Conservation (phyloP, 2,329 filamentous ascomycete genomes). For the Pseudogymnoascus sp. region DNA sequence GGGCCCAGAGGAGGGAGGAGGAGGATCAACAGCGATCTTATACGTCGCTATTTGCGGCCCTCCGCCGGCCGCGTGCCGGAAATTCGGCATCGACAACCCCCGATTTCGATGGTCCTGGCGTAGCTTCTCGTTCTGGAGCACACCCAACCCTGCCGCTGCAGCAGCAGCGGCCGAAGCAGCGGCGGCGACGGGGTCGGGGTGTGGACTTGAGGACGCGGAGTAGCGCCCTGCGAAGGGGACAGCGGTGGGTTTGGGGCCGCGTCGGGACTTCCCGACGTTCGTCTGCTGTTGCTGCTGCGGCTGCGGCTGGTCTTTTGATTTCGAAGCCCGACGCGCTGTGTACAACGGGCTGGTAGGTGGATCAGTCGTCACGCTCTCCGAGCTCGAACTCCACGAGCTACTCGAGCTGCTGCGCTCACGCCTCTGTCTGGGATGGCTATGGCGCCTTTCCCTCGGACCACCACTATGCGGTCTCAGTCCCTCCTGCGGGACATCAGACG, state of each 20-base stretch:
- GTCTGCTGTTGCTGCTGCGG: neutral
- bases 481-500: neutral
- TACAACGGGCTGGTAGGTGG: neutral
- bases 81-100: neutral
- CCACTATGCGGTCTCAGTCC: neutral
- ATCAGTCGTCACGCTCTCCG: neutral
- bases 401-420: neutral
- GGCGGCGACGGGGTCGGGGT: neutral
- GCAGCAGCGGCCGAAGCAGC: neutral
- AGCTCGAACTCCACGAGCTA: neutral
- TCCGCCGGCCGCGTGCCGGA: neutral
- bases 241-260: neutral
- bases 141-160: neutral
- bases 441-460: neutral
- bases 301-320: neutral
- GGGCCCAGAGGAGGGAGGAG: neutral
- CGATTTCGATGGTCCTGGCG: neutral
- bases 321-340: neutral
- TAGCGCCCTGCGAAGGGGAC: neutral
- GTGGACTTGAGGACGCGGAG: neutral
- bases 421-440: neutral
- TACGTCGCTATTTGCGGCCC: constrained; percentile 13
- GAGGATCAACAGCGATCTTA: constrained; percentile 7
- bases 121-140: neutral
- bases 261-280: neutral